Percentiles rank a stretch among this genome's conserved stretches.
Evolutionary conservation across 108 stramenopile species (phyloP).

Genomic region (Thalassiosira profunda): DNA sequence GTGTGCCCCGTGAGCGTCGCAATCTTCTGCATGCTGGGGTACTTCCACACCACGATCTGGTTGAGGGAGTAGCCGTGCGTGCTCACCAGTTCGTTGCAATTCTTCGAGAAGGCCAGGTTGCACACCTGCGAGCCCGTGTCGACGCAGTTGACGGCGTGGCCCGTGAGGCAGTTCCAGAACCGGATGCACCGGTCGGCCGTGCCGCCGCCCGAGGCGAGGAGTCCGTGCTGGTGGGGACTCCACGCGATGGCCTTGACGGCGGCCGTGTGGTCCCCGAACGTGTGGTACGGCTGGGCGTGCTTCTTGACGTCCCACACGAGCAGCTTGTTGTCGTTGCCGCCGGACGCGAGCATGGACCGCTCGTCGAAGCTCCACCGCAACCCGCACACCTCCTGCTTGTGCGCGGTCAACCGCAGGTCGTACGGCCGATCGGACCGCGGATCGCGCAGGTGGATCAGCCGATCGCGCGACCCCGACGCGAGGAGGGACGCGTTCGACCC

Average conservation of each 20-base stretch:
- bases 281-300: slow-evolving; percentile 63
- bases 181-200: slow-evolving; percentile 98
- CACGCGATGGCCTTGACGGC: slow-evolving; percentile 99
- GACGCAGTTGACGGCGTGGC: slow-evolving; percentile 81
- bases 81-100: slow-evolving; percentile 97
- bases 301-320: slow-evolving; percentile 94
- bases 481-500: slow-evolving; percentile 47
- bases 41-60: slow-evolving; percentile 82
- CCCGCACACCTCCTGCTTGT: slow-evolving; percentile 99
- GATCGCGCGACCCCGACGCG: slow-evolving; percentile 95
- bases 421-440: slow-evolving; percentile 75
- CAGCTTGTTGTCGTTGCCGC: slow-evolving; percentile 99
- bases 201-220: slow-evolving; percentile 98
- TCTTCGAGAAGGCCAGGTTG: slow-evolving; percentile 96
- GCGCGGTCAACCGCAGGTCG: slow-evolving; percentile 73
- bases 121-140: slow-evolving; percentile 99
- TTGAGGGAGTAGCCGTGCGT: slow-evolving; percentile 99
- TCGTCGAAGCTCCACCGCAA: slow-evolving; percentile 97
- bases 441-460: slow-evolving; percentile 91
- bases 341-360: slow-evolving; percentile 88
- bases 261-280: slow-evolving; percentile 94
- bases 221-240: slow-evolving; percentile 97
- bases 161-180: slow-evolving; percentile 97
- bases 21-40: slow-evolving; percentile 96
- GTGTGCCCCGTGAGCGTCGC: slow-evolving; percentile 98